phyloP scores from a whole-genome alignment of 164 flowering plant species.

The Magnolia officinalis region DNA sequence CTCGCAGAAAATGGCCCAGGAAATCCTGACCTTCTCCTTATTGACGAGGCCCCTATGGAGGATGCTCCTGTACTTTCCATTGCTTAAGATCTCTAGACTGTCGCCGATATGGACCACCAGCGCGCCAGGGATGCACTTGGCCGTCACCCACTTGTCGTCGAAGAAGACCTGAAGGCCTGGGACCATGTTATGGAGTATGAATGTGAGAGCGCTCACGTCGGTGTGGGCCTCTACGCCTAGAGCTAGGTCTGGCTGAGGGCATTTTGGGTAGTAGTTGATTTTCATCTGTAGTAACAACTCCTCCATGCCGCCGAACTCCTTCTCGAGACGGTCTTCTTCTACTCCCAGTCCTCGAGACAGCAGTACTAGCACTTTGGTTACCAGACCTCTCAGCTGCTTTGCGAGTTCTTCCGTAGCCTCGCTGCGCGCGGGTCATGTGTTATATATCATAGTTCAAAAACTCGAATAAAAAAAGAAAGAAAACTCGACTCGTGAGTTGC shows the following conservation, averaged over 20 bases:
- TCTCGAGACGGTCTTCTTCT: constrained; percentile 73
- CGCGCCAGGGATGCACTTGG: constrained; percentile 85
- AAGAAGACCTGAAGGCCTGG: constrained; percentile 83
- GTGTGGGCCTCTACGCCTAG: constrained; percentile 96
- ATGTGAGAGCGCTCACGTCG: constrained; percentile 77
- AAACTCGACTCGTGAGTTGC: background rate
- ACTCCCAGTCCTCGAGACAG: constrained; percentile 71
- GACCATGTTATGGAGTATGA: constrained; percentile 96
- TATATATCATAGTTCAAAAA: background rate
- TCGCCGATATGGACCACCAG: constrained; percentile 88
- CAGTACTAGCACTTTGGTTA: constrained; percentile 44
- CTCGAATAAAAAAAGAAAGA: background rate
- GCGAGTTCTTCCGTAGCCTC: constrained; percentile 65
- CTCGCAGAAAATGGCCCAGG: constrained; percentile 95
- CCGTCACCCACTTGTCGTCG: constrained; percentile 75
- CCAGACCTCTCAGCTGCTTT: constrained; percentile 52
- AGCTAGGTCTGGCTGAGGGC: constrained; percentile 94
- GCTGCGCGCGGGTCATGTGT: constrained; percentile 22
- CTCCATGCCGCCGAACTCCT: constrained; percentile 75
- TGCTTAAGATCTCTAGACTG: constrained; percentile 82
- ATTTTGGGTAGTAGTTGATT: constrained; percentile 92
- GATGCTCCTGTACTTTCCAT: constrained; percentile 83
- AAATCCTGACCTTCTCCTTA: constrained; percentile 89
- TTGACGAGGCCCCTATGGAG: constrained; percentile 92
- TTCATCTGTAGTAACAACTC: constrained; percentile 77